phyloP scores from a whole-genome alignment of 148 eudicot genomes.

The Spergularia marina region DNA sequence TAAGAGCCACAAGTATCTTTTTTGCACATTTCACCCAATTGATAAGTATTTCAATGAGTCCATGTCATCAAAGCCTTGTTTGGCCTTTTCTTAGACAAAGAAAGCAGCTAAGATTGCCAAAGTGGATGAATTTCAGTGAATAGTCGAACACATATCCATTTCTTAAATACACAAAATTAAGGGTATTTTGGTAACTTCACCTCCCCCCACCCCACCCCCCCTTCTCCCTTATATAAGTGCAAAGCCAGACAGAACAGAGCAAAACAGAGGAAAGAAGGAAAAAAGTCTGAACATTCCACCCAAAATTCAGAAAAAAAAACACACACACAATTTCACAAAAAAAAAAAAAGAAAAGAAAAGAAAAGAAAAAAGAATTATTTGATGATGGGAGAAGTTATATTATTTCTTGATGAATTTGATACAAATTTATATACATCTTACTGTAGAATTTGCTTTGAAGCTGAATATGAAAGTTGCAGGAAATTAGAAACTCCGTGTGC shows the following conservation, averaged over 20 bases:
- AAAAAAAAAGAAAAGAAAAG: not conserved
- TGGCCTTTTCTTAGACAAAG: not conserved
- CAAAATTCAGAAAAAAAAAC: constrained; percentile 1
- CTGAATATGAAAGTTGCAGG: constrained; percentile 59
- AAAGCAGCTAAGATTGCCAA: constrained; percentile 16
- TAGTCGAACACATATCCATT: constrained; percentile 21
- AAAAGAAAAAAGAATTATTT: not conserved
- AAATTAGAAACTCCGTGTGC: constrained; percentile 83
- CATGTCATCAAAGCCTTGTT: constrained; percentile 10
- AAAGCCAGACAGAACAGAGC: constrained; percentile 3
- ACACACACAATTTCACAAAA: not conserved
- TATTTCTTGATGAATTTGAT: constrained; percentile 36
- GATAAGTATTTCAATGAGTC: not conserved
- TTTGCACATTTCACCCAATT: constrained; percentile 8
- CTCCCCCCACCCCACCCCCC: not conserved
- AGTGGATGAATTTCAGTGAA: constrained; percentile 10
- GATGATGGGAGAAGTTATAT: constrained; percentile 43
- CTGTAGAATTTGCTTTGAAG: constrained; percentile 95
- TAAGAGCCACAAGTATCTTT: no score
- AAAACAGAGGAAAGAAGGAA: constrained; percentile 8
- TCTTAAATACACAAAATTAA: not conserved
- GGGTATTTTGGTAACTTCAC: constrained; percentile 22
- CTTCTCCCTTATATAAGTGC: constrained; percentile 19
- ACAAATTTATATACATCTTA: constrained; percentile 13
- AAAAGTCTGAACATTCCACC: not conserved